Evolutionary conservation across 768 basidiomycete species (phyloP).

Genomic region (Russula griseocarnosa): DNA sequence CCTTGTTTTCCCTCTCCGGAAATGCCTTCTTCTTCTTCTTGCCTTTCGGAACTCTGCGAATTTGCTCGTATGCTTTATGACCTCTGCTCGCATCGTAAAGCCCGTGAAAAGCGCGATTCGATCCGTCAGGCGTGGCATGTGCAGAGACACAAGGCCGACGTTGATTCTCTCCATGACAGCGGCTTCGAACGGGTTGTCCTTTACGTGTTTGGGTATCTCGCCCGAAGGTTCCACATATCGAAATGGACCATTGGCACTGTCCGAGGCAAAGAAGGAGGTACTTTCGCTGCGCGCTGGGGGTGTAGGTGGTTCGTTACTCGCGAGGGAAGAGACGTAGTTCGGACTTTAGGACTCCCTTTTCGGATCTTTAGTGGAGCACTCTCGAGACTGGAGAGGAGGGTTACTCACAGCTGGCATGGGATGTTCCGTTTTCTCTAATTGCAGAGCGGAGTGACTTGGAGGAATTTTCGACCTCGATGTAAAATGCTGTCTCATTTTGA

Average conservation of each 20-base stretch:
- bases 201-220: constrained; percentile 8
- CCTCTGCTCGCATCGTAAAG: constrained; percentile 26
- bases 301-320: not conserved
- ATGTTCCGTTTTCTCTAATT: not conserved
- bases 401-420: constrained; percentile 6
- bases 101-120: constrained; percentile 26
- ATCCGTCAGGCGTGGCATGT: constrained; percentile 21
- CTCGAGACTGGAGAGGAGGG: not conserved
- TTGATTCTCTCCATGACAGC: constrained; percentile 10
- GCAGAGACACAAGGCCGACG: constrained; percentile 21
- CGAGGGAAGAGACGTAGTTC: not conserved
- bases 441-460: not conserved
- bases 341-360: not conserved
- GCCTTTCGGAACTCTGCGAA: constrained; percentile 18
- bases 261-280: not conserved
- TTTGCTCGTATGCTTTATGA: constrained; percentile 16
- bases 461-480: not conserved
- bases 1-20: constrained; percentile 6
- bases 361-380: not conserved
- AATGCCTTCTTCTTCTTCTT: not conserved
- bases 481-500: not conserved
- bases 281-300: not conserved
- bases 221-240: constrained; percentile 12
- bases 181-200: constrained; percentile 22
- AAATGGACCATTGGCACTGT: constrained; percentile 12